Evolutionary conservation across 345 rosid genomes (phyloP), one percentile per base, ranked within the genome.

Genomic region (Euphorbia lathyris): DNA sequence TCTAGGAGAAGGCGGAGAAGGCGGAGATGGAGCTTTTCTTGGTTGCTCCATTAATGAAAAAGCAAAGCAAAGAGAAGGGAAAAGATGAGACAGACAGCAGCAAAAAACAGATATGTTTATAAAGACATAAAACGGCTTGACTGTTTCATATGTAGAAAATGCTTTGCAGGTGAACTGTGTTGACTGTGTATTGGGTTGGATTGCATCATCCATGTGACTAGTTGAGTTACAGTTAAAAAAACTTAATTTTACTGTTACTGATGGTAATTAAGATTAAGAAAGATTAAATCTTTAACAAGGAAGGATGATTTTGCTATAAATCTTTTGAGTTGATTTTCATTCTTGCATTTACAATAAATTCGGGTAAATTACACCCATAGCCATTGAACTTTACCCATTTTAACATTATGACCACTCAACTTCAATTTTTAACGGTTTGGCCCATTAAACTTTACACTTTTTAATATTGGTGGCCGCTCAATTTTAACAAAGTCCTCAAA

Each of bases 11-110:
- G 7, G 9, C 0, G 62, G 58, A 7, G 38, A 34, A 55, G 29
- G 40, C 47, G 61, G 56, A 20, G 7, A 8, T 0, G 62, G 58
- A 27, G 58, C 69, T 63, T 9, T 66, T 26, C 34, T 42, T 66
- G 65, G 78, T 11, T 32, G 63, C 6, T 79, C 76, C 82, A 75
- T 79, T 26, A 38, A 58, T 25, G 43, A 22, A 19, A 38, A 52
- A 20, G 32, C n/a, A 20, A 26, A 51, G 57, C 60, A 10, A 7
- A 26, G 5, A 30, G 38, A 20, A n/a, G 42, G 27, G 51, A 32
- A 65, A 70, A 78, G 78, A 62, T 66, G 72, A 74, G 72, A 60
- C 78, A 74, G 69, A 69, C 71, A 69, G 27, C 70, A 11, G 63
- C 68, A 45, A 66, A 52, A 22, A 36, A 34, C 64, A 59, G 40